Evolutionary conservation across 108 stramenopile species (phyloP).

Genomic region (Skeletonema menzelii): DNA sequence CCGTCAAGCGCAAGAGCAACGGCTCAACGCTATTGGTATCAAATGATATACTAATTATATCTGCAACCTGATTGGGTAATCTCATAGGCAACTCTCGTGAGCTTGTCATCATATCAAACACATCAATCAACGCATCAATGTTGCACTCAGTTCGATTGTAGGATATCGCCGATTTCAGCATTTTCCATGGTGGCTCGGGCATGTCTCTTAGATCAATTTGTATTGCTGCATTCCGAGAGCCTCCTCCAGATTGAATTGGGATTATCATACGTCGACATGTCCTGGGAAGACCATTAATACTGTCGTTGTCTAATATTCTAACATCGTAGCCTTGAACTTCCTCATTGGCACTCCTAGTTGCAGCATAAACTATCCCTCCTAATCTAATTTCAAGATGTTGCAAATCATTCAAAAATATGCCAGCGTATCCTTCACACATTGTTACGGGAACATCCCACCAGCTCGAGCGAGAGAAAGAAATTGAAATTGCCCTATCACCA

Average conservation of each 20-base stretch:
- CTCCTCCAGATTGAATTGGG: background rate
- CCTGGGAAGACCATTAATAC: background rate
- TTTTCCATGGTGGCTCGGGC: background rate
- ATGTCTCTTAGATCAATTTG: background rate
- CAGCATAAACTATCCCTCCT: slow-evolving; percentile 4
- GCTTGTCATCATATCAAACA: background rate
- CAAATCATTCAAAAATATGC: background rate
- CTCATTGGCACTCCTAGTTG: background rate
- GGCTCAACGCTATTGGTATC: background rate
- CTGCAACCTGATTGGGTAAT: background rate
- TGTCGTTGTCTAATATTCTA: background rate
- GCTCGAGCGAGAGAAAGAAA: background rate
- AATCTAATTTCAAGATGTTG: background rate
- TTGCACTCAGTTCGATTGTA: background rate
- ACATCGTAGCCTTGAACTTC: slow-evolving; percentile 3
- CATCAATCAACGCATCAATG: background rate
- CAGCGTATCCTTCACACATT: background rate
- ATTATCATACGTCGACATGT: background rate
- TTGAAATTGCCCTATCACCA: background rate
- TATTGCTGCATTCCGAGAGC: background rate
- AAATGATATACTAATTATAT: background rate
- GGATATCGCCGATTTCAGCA: background rate
- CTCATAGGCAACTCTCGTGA: background rate
- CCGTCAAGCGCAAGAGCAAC: background rate
- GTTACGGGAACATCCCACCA: background rate